phyloP scores from a whole-genome alignment of 2,329 filamentous ascomycete species.

The Coniochaeta hoffmannii region DNA sequence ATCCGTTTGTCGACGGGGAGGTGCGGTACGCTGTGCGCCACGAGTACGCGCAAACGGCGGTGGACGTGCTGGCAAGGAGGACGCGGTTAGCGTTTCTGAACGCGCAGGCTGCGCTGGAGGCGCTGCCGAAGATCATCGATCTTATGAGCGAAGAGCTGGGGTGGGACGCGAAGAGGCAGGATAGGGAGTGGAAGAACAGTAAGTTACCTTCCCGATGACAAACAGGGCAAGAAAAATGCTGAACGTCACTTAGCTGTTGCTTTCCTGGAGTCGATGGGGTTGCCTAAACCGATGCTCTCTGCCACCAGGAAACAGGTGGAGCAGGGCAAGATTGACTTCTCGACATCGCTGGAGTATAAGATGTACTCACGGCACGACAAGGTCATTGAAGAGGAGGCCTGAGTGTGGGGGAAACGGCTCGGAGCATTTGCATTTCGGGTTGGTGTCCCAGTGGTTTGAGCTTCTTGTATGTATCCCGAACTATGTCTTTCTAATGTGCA shows the following conservation, averaged over 20 bases:
- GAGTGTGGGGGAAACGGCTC: conserved; percentile 1
- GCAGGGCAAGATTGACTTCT: conserved; percentile 50
- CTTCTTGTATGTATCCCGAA: background rate
- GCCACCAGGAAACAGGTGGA: conserved; percentile 55
- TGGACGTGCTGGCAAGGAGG: conserved; percentile 78
- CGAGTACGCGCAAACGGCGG: conserved; percentile 86
- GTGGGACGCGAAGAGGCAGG: conserved; percentile 67
- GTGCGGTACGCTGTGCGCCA: conserved; percentile 80
- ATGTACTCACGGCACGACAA: conserved; percentile 56
- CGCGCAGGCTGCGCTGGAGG: conserved; percentile 81
- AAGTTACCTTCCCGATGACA: conserved; percentile 26
- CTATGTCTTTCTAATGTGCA: background rate
- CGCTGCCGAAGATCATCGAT: conserved; percentile 78
- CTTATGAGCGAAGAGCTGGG: conserved; percentile 79
- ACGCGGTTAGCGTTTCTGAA: conserved; percentile 86
- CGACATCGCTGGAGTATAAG: conserved; percentile 49
- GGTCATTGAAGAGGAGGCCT: conserved; percentile 30
- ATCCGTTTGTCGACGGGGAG: conserved; percentile 90
- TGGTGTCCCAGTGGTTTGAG: background rate
- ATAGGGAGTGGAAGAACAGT: conserved; percentile 74
- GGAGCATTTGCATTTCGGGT: conserved; percentile 1
- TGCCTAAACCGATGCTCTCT: conserved; percentile 52
- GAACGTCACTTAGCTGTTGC: conserved; percentile 36
- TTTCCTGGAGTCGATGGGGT: conserved; percentile 58
- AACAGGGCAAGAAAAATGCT: background rate